Percentiles rank a stretch among this genome's conserved stretches.
Evolutionary conservation across 495 filamentous ascomycete species (phyloP).

Genomic region (Parathielavia hyrcaniae): DNA sequence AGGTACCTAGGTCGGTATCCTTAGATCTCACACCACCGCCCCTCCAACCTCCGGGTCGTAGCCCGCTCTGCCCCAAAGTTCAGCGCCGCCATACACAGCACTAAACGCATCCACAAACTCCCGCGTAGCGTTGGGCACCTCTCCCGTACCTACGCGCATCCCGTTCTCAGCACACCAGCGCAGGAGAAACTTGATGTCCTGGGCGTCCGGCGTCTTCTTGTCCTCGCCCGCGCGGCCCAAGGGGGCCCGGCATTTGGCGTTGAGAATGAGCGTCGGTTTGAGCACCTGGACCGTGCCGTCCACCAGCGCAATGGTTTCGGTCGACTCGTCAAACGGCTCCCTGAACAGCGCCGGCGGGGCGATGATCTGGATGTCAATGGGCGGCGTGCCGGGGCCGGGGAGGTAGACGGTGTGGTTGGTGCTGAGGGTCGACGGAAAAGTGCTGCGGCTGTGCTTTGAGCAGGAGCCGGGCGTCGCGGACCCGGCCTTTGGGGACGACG

Average conservation of each 20-base stretch:
- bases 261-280: conserved; percentile 2
- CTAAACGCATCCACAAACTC: conserved; percentile 3
- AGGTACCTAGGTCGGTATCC: too few species aligned
- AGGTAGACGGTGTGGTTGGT: conserved; percentile 5
- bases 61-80: background rate
- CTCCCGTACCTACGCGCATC: background rate
- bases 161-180: background rate
- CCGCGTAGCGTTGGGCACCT: conserved; percentile 1
- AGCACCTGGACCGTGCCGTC: background rate
- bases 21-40: too few species aligned
- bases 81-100: background rate
- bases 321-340: conserved; percentile 4
- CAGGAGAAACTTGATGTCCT: conserved; percentile 1
- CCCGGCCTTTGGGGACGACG: conserved; percentile 1
- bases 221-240: background rate
- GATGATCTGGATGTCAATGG: conserved; percentile 6
- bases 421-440: background rate
- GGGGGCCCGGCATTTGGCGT: background rate
- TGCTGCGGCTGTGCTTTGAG: background rate
- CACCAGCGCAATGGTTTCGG: background rate
- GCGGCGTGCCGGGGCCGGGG: background rate
- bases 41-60: too few species aligned
- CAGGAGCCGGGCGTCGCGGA: background rate
- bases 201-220: conserved; percentile 1
- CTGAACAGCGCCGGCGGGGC: conserved; percentile 6